Conservation (phyloP, 768 basidiomycete genomes). For the Serendipita indica region DNA sequence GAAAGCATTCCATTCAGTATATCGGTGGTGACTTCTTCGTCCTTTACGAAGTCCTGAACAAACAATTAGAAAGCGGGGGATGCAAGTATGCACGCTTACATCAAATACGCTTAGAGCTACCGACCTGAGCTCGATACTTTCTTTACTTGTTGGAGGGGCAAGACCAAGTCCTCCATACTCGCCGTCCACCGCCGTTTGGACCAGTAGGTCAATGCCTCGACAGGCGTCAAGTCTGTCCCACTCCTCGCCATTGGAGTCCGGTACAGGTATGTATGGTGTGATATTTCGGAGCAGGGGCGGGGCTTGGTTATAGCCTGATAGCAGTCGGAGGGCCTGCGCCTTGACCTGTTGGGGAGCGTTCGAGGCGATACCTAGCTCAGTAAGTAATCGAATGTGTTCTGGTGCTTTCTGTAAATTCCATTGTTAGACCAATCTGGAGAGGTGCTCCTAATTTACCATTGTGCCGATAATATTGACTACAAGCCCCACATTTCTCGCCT, state of each 20-base stretch:
- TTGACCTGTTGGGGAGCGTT: conserved; percentile 83
- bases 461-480: conserved; percentile 75
- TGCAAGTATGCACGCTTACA: conserved; percentile 28
- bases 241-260: conserved; percentile 78
- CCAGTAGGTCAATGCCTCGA: conserved; percentile 67
- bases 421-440: not conserved
- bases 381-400: conserved; percentile 49
- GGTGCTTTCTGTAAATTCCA: conserved; percentile 21
- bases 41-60: conserved; percentile 55
- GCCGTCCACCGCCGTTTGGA: conserved; percentile 72
- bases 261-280: conserved; percentile 60
- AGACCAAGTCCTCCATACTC: conserved; percentile 52
- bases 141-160: conserved; percentile 39
- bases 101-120: conserved; percentile 75
- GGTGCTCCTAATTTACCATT: conserved; percentile 31
- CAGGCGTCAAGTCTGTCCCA: conserved; percentile 77
- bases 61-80: not conserved
- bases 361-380: conserved; percentile 83
- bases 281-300: conserved; percentile 52
- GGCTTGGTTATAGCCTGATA: conserved; percentile 41
- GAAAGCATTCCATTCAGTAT: conserved; percentile 62
- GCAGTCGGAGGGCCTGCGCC: conserved; percentile 53
- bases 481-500: conserved; percentile 63
- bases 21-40: conserved; percentile 52
- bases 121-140: conserved; percentile 56